These are phyloP conservation scores for Cyamopsis tetragonoloba DNA, from an alignment of 306 rosid genomes.

Conservation along the genomic window DNA sequence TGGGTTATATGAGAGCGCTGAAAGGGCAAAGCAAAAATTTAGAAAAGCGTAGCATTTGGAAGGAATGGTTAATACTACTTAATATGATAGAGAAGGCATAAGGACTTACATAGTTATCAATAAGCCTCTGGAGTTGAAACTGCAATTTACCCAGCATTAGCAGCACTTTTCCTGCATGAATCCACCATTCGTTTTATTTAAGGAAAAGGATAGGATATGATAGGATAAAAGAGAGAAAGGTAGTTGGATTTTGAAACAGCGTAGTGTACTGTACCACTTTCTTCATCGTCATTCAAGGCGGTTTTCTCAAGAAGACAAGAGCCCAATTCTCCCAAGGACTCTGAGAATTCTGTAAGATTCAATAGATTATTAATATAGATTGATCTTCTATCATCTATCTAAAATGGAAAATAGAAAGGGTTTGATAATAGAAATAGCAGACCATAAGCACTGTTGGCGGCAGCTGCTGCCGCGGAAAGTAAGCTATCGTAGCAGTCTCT, in stretches of 20 bases:
- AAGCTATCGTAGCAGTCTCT: constrained; percentile 77
- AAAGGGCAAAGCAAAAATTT: constrained; percentile 22
- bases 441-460: constrained; percentile 80
- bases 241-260: too few species aligned
- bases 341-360: constrained; percentile 63
- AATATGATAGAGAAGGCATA: background rate
- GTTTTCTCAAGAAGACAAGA: constrained; percentile 84
- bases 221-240: background rate
- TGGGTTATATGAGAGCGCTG: constrained; percentile 74
- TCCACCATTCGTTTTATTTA: background rate
- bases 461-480: constrained; percentile 80
- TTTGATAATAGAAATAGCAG: background rate
- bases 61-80: background rate
- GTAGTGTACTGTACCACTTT: constrained; percentile 51
- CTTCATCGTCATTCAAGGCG: constrained; percentile 74
- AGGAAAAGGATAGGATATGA: background rate
- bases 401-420: background rate
- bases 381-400: too few species aligned
- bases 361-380: background rate
- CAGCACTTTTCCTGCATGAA: constrained; percentile 59
- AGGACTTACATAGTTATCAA: constrained; percentile 70
- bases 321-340: constrained; percentile 75
- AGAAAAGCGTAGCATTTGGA: background rate
- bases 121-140: constrained; percentile 64
- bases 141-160: constrained; percentile 77